phyloP scores from a whole-genome alignment of 2,329 filamentous ascomycete species.

The Phyllosticta citriasiana region DNA sequence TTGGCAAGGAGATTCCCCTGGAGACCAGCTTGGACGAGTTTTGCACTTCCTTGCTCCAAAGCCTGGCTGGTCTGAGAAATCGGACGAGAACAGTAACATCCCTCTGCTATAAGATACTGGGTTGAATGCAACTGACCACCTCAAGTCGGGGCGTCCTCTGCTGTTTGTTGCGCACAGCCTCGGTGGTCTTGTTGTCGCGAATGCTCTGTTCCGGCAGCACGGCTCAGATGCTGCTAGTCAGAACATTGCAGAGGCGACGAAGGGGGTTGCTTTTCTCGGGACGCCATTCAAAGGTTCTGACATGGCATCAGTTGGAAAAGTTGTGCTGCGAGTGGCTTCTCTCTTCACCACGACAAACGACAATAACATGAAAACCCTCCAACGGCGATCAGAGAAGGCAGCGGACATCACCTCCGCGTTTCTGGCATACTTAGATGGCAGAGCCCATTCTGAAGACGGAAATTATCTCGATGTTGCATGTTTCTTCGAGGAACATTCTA shows the following conservation, averaged over 20 bases:
- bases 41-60: conserved; percentile 10
- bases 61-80: conserved; percentile 6
- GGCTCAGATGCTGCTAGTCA: conserved; percentile 5
- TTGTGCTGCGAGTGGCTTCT: background rate
- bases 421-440: background rate
- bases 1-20: conserved; percentile 6
- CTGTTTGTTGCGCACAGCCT: conserved; percentile 14
- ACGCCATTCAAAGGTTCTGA: conserved; percentile 13
- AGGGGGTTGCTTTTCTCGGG: conserved; percentile 11
- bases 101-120: background rate
- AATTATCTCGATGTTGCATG: conserved; percentile 11
- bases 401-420: background rate
- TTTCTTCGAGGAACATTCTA: conserved; percentile 13
- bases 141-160: conserved; percentile 10
- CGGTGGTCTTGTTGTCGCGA: conserved; percentile 13
- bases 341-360: background rate
- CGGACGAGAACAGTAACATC: background rate
- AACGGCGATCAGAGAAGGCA: background rate
- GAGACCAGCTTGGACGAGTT: conserved; percentile 12
- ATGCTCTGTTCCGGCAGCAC: conserved; percentile 10
- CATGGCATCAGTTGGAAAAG: conserved; percentile 8
- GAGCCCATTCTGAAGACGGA: background rate
- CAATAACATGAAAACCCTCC: background rate
- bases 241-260: conserved; percentile 5
- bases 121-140: background rate